A percentile compares a stretch with the other conserved stretches of the same genome.
Evolutionary conservation across 768 basidiomycete genomes (phyloP).

Genomic region (Nidularia sp.): DNA sequence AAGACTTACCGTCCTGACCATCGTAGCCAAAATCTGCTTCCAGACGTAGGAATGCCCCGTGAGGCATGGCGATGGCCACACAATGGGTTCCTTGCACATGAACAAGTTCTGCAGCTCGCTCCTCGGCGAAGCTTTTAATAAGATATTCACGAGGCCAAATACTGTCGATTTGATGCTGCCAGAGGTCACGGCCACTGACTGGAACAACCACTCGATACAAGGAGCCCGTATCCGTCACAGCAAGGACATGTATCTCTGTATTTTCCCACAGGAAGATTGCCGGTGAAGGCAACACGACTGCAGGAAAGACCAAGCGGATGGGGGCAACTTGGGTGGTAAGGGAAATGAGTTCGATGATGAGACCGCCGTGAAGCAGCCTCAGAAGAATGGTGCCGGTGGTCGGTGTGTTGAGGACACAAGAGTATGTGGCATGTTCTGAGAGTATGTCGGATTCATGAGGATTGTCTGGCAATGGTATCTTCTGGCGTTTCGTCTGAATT

Average conservation of each 20-base stretch:
- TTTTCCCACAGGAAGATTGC: conserved; percentile 55
- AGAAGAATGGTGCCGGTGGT: conserved; percentile 64
- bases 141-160: conserved; percentile 68
- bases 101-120: conserved; percentile 38
- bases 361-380: conserved; percentile 70
- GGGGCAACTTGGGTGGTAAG: conserved; percentile 61
- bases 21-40: conserved; percentile 61
- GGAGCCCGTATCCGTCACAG: conserved; percentile 62
- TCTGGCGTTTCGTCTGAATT: conserved; percentile 57
- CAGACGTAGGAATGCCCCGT: conserved; percentile 64
- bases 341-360: conserved; percentile 76
- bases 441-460: conserved; percentile 41
- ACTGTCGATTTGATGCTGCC: conserved; percentile 48
- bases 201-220: conserved; percentile 73
- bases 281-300: conserved; percentile 60
- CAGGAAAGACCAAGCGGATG: conserved; percentile 77
- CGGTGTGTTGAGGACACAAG: conserved; percentile 52
- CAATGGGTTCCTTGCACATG: conserved; percentile 66
- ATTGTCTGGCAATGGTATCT: conserved; percentile 43
- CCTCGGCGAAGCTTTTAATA: conserved; percentile 48
- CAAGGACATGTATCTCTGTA: conserved; percentile 64
- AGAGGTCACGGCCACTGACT: conserved; percentile 47
- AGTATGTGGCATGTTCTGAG: conserved; percentile 70
- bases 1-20: conserved; percentile 51
- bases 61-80: conserved; percentile 56